phyloP scores from a whole-genome alignment of 1,284 basidiomycete genomes.

The Agroathelia rolfsii region DNA sequence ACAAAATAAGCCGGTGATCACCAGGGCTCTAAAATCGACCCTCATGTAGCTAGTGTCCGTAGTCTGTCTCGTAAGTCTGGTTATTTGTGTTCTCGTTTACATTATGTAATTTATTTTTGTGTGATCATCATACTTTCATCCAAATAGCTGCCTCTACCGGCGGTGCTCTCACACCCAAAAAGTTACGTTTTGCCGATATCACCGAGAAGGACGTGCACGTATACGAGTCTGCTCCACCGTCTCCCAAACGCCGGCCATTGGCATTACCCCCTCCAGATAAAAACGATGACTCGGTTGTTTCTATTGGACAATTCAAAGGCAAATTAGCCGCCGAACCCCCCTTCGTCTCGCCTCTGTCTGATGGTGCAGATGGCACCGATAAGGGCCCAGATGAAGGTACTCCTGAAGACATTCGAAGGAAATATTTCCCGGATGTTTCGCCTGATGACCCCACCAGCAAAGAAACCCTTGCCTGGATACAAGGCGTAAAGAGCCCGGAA shows the following conservation, averaged over 20 bases:
- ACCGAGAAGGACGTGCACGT: conserved; percentile 52
- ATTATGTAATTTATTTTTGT: no score
- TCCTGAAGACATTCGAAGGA: conserved; percentile 72
- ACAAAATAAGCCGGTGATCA: no score
- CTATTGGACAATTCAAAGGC: conserved; percentile 40
- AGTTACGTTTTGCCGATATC: conserved; percentile 45
- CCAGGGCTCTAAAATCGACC: no score
- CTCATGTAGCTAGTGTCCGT: no score
- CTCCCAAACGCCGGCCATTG: conserved; percentile 44
- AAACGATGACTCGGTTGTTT: conserved; percentile 33
- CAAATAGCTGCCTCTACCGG: no score
- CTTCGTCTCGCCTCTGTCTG: conserved; percentile 5
- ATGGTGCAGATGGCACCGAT: conserved; percentile 5
- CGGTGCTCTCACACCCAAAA: no score
- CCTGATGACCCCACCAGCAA: conserved; percentile 61
- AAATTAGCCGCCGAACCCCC: conserved; percentile 11
- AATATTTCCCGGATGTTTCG: conserved; percentile 73
- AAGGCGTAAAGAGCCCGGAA: conserved; percentile 19
- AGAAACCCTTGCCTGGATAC: conserved; percentile 77
- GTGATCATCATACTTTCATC: no score
- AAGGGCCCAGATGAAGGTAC: conserved; percentile 56
- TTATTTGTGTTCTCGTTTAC: no score
- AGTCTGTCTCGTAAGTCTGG: no score
- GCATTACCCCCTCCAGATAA: conserved; percentile 39
- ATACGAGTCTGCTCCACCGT: conserved; percentile 70